phyloP scores from a whole-genome alignment of 495 filamentous ascomycete species.

The Friedmanniomyces endolithicus region DNA sequence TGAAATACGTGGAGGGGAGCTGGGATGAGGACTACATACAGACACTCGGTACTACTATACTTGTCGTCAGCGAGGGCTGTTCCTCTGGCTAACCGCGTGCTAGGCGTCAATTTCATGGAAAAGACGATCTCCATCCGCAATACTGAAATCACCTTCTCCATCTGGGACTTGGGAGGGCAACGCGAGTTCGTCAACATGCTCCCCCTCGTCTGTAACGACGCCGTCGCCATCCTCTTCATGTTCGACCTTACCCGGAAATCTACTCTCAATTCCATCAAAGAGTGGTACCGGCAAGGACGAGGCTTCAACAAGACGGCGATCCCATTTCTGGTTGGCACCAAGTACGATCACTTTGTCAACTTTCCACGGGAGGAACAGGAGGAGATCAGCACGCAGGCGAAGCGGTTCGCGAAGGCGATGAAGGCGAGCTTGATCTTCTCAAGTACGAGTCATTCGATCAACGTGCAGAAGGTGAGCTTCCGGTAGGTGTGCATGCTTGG shows the following conservation, averaged over 20 bases:
- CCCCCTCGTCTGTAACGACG: constrained; percentile 95
- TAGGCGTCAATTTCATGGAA: constrained; percentile 98
- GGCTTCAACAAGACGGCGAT: constrained; percentile 99
- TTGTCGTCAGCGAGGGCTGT: background rate
- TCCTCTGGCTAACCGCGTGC: background rate
- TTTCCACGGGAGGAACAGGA: constrained; percentile 95
- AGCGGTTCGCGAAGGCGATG: constrained; percentile 96
- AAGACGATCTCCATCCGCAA: constrained; percentile 99
- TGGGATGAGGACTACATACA: constrained; percentile 99
- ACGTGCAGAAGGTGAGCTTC: constrained; percentile 79
- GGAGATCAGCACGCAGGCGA: constrained; percentile 93
- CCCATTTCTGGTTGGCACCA: constrained; percentile 89
- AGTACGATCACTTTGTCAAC: constrained; percentile 98
- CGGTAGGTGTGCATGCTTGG: constrained; percentile 56
- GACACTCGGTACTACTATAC: constrained; percentile 64
- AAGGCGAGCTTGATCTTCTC: constrained; percentile 93
- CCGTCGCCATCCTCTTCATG: constrained; percentile 98
- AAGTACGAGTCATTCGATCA: constrained; percentile 97
- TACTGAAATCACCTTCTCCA: constrained; percentile 99
- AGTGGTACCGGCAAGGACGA: constrained; percentile 96
- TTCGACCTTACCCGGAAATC: constrained; percentile 97
- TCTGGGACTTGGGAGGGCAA: constrained; percentile 97
- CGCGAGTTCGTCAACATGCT: constrained; percentile 99
- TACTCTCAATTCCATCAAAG: constrained; percentile 96
- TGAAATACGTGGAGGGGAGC: constrained; percentile 97